A percentile compares a stretch with the other conserved stretches of the same genome.
Conservation (phyloP, 1,284 basidiomycete genomes). For the Dichomitus squalens region DNA sequence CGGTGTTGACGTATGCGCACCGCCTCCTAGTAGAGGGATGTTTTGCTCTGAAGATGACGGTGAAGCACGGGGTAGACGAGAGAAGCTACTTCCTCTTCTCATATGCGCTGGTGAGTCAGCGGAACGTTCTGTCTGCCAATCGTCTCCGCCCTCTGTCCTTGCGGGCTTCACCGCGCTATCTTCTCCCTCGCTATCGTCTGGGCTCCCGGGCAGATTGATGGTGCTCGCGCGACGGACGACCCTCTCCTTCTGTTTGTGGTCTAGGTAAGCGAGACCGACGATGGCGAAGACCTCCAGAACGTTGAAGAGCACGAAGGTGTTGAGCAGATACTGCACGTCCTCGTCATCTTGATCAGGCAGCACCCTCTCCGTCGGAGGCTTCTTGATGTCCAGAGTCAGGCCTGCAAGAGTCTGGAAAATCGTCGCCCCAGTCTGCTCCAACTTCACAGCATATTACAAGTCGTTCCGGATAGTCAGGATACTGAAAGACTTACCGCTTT, state of each 20-base stretch:
- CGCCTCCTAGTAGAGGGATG: conserved; percentile 28
- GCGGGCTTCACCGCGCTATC: conserved; percentile 6
- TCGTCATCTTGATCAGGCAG: conserved; percentile 23
- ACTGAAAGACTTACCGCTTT: conserved; percentile 59
- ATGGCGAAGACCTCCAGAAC: conserved; percentile 58
- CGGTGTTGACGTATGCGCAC: conserved; percentile 25
- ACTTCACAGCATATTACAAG: conserved; percentile 38
- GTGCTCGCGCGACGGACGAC: conserved; percentile 23
- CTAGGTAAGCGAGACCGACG: conserved; percentile 48
- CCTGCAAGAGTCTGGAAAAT: conserved; percentile 74
- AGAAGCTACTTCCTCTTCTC: background rate
- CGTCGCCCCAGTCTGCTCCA: conserved; percentile 74
- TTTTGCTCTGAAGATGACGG: conserved; percentile 27
- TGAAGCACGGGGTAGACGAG: conserved; percentile 12
- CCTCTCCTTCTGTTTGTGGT: conserved; percentile 38
- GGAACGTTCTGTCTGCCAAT: conserved; percentile 12
- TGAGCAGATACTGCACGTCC: conserved; percentile 55
- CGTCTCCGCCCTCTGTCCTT: conserved; percentile 14
- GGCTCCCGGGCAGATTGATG: conserved; percentile 22
- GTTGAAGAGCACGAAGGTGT: conserved; percentile 62
- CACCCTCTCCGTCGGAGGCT: conserved; percentile 27
- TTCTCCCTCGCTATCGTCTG: conserved; percentile 22
- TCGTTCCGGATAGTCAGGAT: background rate
- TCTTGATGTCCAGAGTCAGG: conserved; percentile 55
- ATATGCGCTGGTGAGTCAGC: conserved; percentile 11